A percentile compares a stretch with the other conserved stretches of the same genome.
These are phyloP conservation scores for Inonotus obliquus DNA, from an alignment of 1,284 basidiomycete species.

Conservation along the genomic window DNA sequence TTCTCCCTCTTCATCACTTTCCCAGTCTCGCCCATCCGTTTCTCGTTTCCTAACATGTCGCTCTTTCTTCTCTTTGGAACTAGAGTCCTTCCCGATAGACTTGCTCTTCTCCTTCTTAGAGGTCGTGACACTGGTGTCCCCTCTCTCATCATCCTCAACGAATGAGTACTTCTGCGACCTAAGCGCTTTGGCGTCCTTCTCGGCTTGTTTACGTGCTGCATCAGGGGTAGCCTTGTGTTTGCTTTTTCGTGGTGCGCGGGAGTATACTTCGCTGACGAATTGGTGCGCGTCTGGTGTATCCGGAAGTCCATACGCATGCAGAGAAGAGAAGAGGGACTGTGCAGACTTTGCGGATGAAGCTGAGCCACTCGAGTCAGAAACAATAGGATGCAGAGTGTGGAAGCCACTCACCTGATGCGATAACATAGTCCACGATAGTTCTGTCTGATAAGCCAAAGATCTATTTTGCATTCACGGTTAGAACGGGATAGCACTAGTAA, in stretches of 20 bases:
- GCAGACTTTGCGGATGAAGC: slow-evolving; percentile 81
- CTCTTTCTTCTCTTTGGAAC: slow-evolving; percentile 46
- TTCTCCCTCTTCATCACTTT: slow-evolving; percentile 81
- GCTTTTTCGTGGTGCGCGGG: slow-evolving; percentile 65
- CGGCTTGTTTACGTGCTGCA: slow-evolving; percentile 52
- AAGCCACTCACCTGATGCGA: slow-evolving; percentile 67
- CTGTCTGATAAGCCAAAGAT: slow-evolving; percentile 80
- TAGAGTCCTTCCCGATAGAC: slow-evolving; percentile 45
- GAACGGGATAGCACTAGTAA: not conserved
- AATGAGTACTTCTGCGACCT: slow-evolving; percentile 74
- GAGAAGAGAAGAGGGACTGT: slow-evolving; percentile 69
- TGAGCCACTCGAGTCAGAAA: slow-evolving; percentile 26
- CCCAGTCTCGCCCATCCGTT: slow-evolving; percentile 76
- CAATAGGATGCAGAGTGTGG: slow-evolving; percentile 2
- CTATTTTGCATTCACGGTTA: slow-evolving; percentile 33
- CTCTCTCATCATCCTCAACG: slow-evolving; percentile 72
- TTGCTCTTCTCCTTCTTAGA: slow-evolving; percentile 31
- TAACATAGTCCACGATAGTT: slow-evolving; percentile 80
- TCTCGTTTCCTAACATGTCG: slow-evolving; percentile 76
- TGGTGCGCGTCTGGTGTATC: slow-evolving; percentile 72
- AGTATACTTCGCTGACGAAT: slow-evolving; percentile 78
- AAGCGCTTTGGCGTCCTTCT: slow-evolving; percentile 69
- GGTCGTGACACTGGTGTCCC: slow-evolving; percentile 38
- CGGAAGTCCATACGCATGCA: slow-evolving; percentile 77
- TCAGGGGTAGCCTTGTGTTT: slow-evolving; percentile 61